phyloP scores from a whole-genome alignment of 345 rosid species.

The Eucalyptus pauciflora region DNA sequence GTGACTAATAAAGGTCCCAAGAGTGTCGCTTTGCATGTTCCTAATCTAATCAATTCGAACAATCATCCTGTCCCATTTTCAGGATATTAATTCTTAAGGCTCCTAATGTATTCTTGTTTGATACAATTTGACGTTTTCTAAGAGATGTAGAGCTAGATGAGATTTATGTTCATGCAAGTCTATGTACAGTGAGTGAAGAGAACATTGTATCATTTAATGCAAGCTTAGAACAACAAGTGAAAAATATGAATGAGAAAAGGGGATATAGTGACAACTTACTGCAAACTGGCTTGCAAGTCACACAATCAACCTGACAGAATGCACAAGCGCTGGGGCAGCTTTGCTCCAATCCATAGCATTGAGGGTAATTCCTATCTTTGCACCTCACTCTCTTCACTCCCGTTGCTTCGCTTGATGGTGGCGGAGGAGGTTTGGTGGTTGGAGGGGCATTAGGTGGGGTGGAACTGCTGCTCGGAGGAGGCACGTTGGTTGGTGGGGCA shows the following conservation, averaged over 20 bases:
- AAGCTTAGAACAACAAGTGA: background rate
- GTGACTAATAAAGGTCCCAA: background rate
- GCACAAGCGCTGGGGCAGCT: slow-evolving; percentile 40
- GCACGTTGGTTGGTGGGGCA: background rate
- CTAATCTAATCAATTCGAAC: background rate
- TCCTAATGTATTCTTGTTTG: background rate
- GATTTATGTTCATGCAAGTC: background rate
- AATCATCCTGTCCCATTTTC: background rate
- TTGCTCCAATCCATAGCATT: slow-evolving; percentile 28
- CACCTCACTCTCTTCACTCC: slow-evolving; percentile 20
- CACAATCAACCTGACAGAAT: slow-evolving; percentile 43
- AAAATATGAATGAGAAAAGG: background rate
- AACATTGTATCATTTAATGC: background rate
- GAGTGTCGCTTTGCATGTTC: background rate
- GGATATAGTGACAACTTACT: slow-evolving; percentile 7
- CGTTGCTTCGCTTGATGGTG: slow-evolving; percentile 11
- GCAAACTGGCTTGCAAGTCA: slow-evolving; percentile 54
- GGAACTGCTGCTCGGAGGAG: background rate
- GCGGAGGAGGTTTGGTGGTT: background rate
- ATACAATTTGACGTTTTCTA: background rate
- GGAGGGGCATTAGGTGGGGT: slow-evolving; percentile 1
- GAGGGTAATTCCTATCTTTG: slow-evolving; percentile 13
- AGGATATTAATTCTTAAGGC: background rate
- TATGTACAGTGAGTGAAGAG: background rate
- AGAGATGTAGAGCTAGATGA: background rate